These are phyloP conservation scores for Athelia psychrophila DNA, from an alignment of 1,284 basidiomycete genomes.

Conservation along the genomic window DNA sequence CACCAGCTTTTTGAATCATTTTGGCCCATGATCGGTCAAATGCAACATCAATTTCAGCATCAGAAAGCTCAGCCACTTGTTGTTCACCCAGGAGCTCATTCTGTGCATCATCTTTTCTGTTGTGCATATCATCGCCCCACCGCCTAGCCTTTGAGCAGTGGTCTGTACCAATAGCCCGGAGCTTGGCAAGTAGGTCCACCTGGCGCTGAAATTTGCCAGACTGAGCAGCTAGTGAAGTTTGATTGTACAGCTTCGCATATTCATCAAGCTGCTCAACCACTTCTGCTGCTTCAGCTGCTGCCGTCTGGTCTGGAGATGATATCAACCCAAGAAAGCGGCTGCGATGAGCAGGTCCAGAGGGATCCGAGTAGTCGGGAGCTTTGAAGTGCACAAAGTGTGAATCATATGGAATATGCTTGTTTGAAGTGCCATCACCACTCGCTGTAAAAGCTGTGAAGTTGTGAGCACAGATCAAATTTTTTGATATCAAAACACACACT, in stretches of 20 bases:
- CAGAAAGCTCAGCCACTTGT: not conserved
- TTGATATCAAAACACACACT: conserved; percentile 1
- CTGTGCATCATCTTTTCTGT: not conserved
- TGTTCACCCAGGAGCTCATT: not conserved
- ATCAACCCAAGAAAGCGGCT: not conserved
- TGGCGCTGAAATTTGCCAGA: not conserved
- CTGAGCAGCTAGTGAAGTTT: conserved; percentile 13
- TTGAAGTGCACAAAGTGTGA: conserved; percentile 6
- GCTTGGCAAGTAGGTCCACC: not conserved
- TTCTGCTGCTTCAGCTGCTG: not conserved
- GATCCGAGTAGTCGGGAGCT: not conserved
- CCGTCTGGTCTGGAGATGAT: not conserved
- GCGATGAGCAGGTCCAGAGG: not conserved
- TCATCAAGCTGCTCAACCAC: conserved; percentile 1
- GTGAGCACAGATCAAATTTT: not conserved
- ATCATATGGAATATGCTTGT: conserved; percentile 15
- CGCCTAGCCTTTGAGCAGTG: not conserved
- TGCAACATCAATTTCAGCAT: not conserved
- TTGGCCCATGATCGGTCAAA: not conserved
- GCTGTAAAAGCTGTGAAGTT: conserved; percentile 2
- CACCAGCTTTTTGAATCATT: not conserved
- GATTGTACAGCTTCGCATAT: conserved; percentile 6
- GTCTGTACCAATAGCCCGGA: conserved; percentile 15
- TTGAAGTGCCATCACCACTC: conserved; percentile 11
- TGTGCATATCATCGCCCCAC: not conserved